Conservation (phyloP, 441 rosid genomes). For the Populus hybrid region DNA sequence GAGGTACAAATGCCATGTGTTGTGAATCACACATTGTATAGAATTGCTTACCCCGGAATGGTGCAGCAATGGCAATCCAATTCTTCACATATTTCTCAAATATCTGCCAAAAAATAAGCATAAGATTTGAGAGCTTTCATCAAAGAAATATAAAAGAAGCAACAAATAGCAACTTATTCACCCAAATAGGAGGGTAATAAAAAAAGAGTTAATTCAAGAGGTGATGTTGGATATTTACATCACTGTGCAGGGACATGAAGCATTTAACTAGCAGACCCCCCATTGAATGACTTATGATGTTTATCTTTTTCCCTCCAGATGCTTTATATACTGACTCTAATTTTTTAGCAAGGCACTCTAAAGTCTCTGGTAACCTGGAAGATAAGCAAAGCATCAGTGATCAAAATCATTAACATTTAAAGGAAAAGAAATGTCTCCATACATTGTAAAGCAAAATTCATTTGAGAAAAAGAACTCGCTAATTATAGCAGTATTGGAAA, state of each 20-base stretch:
- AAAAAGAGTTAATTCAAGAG: neutral
- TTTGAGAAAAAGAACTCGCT: neutral
- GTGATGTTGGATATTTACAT: slow-evolving; percentile 46
- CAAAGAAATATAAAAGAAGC: no score
- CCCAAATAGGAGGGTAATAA: neutral
- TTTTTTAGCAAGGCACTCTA: slow-evolving; percentile 64
- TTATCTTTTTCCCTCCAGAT: slow-evolving; percentile 92
- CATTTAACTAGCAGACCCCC: slow-evolving; percentile 93
- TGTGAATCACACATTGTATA: slow-evolving; percentile 5
- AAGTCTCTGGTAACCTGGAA: slow-evolving; percentile 62
- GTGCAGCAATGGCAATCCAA: slow-evolving; percentile 93
- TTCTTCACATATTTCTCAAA: no score
- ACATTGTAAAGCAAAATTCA: neutral
- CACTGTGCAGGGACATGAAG: slow-evolving; percentile 77
- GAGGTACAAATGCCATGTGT: neutral
- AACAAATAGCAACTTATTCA: no score
- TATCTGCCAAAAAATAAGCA: slow-evolving; percentile 38
- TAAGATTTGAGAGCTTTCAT: no score
- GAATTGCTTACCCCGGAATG: slow-evolving; percentile 65
- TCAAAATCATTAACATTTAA: no score
- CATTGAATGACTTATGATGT: slow-evolving; percentile 89
- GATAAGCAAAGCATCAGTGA: neutral
- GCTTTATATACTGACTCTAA: slow-evolving; percentile 68
- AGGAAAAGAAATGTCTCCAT: no score
- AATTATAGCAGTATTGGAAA: neutral